These are phyloP conservation scores for Candida ficus DNA, from an alignment of 805 yeast genomes.

Conservation along the genomic window DNA sequence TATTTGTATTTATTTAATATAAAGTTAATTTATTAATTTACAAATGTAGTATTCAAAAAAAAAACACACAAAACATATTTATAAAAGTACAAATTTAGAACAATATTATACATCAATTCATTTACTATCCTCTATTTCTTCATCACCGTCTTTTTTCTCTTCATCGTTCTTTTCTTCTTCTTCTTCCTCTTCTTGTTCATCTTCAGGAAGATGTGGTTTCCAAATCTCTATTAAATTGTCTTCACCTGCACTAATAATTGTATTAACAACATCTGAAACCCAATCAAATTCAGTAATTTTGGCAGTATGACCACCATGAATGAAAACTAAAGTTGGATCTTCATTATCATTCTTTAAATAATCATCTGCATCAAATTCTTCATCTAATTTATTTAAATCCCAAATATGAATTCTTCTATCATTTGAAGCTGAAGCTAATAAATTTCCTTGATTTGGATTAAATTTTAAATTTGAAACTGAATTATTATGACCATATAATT, in stretches of 20 bases:
- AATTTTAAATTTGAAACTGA: conserved; percentile 54
- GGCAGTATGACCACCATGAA: conserved; percentile 85
- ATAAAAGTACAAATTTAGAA: too few relatives aligned
- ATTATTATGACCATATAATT: conserved; percentile 60
- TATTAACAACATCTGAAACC: conserved; percentile 55
- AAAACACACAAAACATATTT: neutral
- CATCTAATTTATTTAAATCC: conserved; percentile 61
- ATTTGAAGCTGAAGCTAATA: conserved; percentile 52
- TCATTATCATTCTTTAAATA: conserved; percentile 51
- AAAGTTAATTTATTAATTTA: too few relatives aligned
- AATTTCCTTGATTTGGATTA: conserved; percentile 42
- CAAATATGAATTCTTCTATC: conserved; percentile 72
- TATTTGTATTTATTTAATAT: too few relatives aligned
- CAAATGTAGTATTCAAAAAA: neutral
- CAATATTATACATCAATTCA: neutral
- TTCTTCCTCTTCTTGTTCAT: conserved; percentile 37
- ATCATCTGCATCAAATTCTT: conserved; percentile 48
- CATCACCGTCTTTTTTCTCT: conserved; percentile 10
- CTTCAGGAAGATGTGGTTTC: conserved; percentile 39
- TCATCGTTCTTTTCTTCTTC: conserved; percentile 18
- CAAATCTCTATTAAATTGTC: conserved; percentile 74
- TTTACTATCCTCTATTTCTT: conserved; percentile 1
- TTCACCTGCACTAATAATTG: conserved; percentile 65
- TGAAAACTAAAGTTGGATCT: conserved; percentile 72
- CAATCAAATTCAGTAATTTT: conserved; percentile 63